These are phyloP conservation scores for Phytophthora uliginosa DNA, from an alignment of 352 stramenopile species.

Conservation along the genomic window DNA sequence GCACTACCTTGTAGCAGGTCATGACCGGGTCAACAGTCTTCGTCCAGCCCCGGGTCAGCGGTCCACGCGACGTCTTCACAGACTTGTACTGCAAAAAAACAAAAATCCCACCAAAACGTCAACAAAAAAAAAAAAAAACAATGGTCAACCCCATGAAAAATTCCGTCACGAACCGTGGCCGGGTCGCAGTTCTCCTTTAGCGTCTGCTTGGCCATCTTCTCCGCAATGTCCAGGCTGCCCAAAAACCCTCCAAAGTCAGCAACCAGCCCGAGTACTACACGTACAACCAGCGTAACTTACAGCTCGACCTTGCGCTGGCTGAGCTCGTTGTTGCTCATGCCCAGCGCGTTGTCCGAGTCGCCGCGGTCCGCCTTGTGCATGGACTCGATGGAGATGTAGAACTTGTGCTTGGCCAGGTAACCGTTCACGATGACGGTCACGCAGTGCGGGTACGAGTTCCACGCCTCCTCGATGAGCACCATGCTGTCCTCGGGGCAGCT, in stretches of 20 bases:
- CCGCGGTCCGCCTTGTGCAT: slow-evolving; percentile 72
- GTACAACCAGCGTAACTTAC: slow-evolving; percentile 44
- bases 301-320: slow-evolving; percentile 79
- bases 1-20: slow-evolving; percentile 91
- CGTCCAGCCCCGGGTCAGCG: slow-evolving; percentile 72
- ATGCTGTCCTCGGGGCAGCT: slow-evolving; percentile 89
- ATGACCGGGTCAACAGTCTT: slow-evolving; percentile 81
- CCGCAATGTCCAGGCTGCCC: slow-evolving; percentile 76
- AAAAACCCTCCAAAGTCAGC: slow-evolving; percentile 9
- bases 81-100: slow-evolving; percentile 65
- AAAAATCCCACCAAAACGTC: background rate
- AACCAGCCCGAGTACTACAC: background rate
- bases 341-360: slow-evolving; percentile 74
- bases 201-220: slow-evolving; percentile 80
- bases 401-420: slow-evolving; percentile 89
- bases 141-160: background rate
- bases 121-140: background rate
- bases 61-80: slow-evolving; percentile 75
- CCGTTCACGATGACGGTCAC: slow-evolving; percentile 89
- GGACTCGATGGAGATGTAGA: slow-evolving; percentile 90
- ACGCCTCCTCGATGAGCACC: slow-evolving; percentile 88
- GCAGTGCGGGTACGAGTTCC: slow-evolving; percentile 91
- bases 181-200: slow-evolving; percentile 80
- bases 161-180: slow-evolving; percentile 45
- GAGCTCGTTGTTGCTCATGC: slow-evolving; percentile 78